These are phyloP conservation scores for Blastomyces parvus DNA, from an alignment of 2,329 filamentous ascomycete species.

Conservation along the genomic window DNA sequence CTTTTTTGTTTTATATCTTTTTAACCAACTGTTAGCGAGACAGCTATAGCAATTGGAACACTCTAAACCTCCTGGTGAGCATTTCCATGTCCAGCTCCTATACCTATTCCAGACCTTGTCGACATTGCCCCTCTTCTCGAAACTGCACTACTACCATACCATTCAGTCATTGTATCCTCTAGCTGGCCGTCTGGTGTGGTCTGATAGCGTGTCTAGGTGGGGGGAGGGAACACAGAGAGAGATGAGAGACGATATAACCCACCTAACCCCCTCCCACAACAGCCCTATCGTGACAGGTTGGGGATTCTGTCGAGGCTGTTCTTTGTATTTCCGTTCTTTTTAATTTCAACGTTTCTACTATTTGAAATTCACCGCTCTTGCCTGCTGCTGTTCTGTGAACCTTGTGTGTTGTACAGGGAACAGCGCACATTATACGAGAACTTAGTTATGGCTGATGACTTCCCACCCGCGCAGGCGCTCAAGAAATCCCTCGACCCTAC, in stretches of 20 bases:
- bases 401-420: background rate
- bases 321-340: background rate
- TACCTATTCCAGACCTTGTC: too few species aligned
- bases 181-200: too few species aligned
- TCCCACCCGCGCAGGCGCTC: background rate
- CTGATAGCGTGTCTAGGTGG: too few species aligned
- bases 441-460: slow-evolving; percentile 2
- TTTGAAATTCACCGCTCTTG: background rate
- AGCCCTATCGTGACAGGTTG: background rate
- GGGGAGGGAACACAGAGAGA: too few species aligned
- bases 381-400: background rate
- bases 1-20: too few species aligned
- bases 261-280: background rate
- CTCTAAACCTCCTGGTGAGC: too few species aligned
- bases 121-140: too few species aligned
- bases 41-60: too few species aligned
- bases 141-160: too few species aligned
- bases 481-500: slow-evolving; percentile 3
- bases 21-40: too few species aligned
- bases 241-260: background rate
- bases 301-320: background rate
- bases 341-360: background rate
- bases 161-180: too few species aligned
- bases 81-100: too few species aligned
- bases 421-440: background rate